Evolutionary conservation across 1,284 basidiomycete genomes (phyloP).

Genomic region (Ustilago trichophora): DNA sequence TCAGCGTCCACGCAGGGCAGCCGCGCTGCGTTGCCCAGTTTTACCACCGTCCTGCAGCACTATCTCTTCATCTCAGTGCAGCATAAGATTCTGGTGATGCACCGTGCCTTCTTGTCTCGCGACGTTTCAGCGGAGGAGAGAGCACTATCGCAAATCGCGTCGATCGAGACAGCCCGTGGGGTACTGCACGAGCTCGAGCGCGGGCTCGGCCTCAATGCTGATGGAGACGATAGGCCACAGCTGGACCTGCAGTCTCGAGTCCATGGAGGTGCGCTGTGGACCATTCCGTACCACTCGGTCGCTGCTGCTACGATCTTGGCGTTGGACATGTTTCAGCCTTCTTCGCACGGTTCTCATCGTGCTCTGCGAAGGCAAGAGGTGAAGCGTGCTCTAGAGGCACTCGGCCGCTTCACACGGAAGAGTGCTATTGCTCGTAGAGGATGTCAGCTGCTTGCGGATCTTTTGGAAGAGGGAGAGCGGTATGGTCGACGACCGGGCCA

Average conservation of each 20-base stretch:
- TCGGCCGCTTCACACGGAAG: constrained; percentile 29
- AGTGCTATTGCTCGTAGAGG: constrained; percentile 49
- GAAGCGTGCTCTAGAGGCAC: constrained; percentile 31
- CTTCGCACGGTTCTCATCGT: constrained; percentile 15
- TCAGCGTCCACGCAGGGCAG: constrained; percentile 10
- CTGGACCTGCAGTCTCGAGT: constrained; percentile 43
- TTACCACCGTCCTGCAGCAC: constrained; percentile 40
- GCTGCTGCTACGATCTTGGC: constrained; percentile 48
- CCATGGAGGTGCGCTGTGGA: constrained; percentile 49
- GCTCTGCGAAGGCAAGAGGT: constrained; percentile 35
- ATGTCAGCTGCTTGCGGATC: constrained; percentile 35
- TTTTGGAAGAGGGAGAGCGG: constrained; percentile 32
- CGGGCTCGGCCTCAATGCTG: constrained; percentile 30
- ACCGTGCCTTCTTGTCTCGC: constrained; percentile 47
- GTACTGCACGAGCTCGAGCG: constrained; percentile 43
- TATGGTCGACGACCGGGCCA: constrained; percentile 19
- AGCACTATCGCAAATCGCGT: constrained; percentile 34
- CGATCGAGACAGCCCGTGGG: constrained; percentile 45
- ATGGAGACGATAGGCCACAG: constrained; percentile 31
- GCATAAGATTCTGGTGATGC: constrained; percentile 52
- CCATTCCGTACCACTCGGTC: constrained; percentile 49
- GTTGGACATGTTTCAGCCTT: constrained; percentile 39
- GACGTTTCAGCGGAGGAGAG: constrained; percentile 30
- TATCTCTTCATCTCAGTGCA: constrained; percentile 51
- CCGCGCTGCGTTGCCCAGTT: constrained; percentile 23